Conservation (phyloP, 148 eudicot genomes). For the Dianthus caryophyllus region DNA sequence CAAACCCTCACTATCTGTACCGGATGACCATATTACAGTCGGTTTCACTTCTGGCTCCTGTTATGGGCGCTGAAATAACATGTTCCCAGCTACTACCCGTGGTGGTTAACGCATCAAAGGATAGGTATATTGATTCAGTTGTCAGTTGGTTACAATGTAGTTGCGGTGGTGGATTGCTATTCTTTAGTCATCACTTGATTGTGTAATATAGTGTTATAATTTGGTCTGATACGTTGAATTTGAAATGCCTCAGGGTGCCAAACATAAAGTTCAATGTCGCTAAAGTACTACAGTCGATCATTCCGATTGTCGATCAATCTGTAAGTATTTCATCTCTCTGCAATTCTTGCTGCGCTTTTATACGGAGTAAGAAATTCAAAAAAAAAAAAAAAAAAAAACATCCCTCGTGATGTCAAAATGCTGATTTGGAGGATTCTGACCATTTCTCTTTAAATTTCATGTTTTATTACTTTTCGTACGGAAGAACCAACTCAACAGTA, state of each 20-base stretch:
- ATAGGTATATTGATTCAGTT: constrained; percentile 47
- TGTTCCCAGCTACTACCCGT: constrained; percentile 81
- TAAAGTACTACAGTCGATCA: constrained; percentile 77
- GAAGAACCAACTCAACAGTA: neutral
- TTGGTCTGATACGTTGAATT: constrained; percentile 11
- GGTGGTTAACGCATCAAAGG: constrained; percentile 63
- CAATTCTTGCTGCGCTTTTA: neutral
- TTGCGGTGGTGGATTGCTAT: constrained; percentile 2
- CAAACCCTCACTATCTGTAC: constrained; percentile 80
- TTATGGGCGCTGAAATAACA: constrained; percentile 94
- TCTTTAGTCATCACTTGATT: constrained; percentile 5
- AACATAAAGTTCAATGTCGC: constrained; percentile 93
- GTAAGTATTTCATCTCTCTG: constrained; percentile 38
- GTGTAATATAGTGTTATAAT: neutral
- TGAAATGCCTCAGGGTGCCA: constrained; percentile 56
- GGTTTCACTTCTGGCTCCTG: constrained; percentile 85
- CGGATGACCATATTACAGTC: constrained; percentile 89
- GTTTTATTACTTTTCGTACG: neutral
- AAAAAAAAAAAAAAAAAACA: too few relatives aligned
- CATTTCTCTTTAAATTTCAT: neutral
- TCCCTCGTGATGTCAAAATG: neutral
- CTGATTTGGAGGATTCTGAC: neutral
- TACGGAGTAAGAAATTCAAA: too few relatives aligned
- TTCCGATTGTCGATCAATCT: constrained; percentile 71
- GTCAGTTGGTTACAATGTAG: neutral